Evolutionary conservation across 345 rosid genomes (phyloP).

Genomic region (Passiflora organensis): DNA sequence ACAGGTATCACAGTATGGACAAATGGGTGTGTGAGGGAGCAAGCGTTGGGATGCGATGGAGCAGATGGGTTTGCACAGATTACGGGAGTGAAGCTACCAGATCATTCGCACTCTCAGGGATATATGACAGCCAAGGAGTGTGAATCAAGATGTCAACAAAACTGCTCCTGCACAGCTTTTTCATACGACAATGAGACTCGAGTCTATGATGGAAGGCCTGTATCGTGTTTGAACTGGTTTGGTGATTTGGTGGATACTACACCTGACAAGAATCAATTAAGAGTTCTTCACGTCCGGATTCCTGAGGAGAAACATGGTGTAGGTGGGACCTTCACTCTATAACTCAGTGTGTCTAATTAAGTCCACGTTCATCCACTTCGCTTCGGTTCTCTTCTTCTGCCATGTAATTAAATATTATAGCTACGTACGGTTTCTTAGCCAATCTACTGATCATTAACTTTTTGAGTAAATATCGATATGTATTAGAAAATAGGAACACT

Average conservation of each 20-base stretch:
- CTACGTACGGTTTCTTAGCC: no score
- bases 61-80: slow-evolving; percentile 1
- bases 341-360: no score
- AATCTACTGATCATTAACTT: no score
- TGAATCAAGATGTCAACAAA: slow-evolving; percentile 5
- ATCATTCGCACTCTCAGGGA: background rate
- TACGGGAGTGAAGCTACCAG: slow-evolving; percentile 7
- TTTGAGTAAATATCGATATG: no score
- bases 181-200: background rate
- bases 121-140: slow-evolving; percentile 6
- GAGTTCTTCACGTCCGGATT: slow-evolving; percentile 5
- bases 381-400: no score
- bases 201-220: background rate
- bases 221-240: slow-evolving; percentile 4
- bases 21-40: slow-evolving; percentile 10
- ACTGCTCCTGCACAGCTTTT: slow-evolving; percentile 18
- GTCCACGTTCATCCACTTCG: no score
- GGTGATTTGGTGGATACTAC: slow-evolving; percentile 13
- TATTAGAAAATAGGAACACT: no score
- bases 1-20: no score
- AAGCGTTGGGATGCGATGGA: background rate
- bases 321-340: no score
- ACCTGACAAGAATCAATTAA: background rate
- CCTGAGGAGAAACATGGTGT: background rate
- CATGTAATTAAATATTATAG: no score